Base-by-base conservation (phyloP, 2,329 filamentous ascomycete species). In the Chalaropsis thielavioides region DNA sequence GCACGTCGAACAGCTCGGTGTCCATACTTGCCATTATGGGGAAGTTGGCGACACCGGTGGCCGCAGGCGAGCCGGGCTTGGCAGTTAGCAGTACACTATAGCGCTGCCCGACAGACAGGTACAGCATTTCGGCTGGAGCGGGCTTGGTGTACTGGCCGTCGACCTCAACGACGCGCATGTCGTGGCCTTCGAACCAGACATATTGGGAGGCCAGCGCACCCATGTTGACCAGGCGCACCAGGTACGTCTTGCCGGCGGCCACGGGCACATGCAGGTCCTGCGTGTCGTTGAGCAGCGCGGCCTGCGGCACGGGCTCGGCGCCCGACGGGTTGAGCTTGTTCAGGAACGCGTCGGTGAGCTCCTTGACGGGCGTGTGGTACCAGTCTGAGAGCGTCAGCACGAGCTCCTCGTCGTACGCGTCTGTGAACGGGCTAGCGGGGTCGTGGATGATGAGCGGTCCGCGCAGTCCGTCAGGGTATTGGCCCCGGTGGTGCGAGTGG, bases 21-120 rank as follows among this genome's bases (percentile, higher is more conserved):
- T 90, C 88, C 84, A 90, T 89, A 68, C 83, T 86, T 11, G 78
- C 80, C 60, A 87, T 78, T 64, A 90, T 84, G 8, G 86, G 79
- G 71, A 83, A 90, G 71, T 90, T 91, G 58, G 76, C 74, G 17
- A 11, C 27, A 31, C 74, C 72, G 1, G 74, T 75, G 10, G 83
- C 78, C 24, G 51, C 51, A 31, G 27, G 22, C 8, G 51, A 56
- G 51, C 27, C 24, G 22, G 51, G 51, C 64, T 85, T 83, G 15
- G 84, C 85, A 0, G 83, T 89, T 35, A 86, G 67, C 27, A 86
- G 74, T 69, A 86, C 80, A 71, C 81, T 82, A 70, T 78, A 83
- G 60, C 88, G 81, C 73, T 91, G 88, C 0, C 85, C 88, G 11
- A 84, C 81, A 13, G 83, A 76, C 8, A 91, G 70, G 69, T 89